These are phyloP conservation scores for Flaveria floridana DNA, from an alignment of 140 eudicot genomes.

Conservation along the genomic window DNA sequence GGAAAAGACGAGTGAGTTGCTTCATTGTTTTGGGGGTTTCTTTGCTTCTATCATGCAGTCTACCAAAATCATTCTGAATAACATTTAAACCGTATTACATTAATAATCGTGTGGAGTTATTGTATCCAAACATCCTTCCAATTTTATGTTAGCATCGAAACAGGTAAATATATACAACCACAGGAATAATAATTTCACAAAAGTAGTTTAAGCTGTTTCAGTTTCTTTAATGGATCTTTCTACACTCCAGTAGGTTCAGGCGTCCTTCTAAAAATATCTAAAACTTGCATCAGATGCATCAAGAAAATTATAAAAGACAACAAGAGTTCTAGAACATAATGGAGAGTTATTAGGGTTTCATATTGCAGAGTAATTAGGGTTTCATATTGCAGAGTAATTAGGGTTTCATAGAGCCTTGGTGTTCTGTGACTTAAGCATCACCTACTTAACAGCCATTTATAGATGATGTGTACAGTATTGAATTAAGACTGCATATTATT, in stretches of 20 bases:
- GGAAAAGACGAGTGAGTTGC: conserved; percentile 79
- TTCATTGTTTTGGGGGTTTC: conserved; percentile 79
- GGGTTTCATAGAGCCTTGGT: not conserved
- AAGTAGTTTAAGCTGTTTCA: not conserved
- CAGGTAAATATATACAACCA: not conserved
- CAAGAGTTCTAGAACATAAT: not conserved
- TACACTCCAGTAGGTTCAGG: not conserved
- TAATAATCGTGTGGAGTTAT: not conserved
- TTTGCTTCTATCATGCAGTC: conserved; percentile 76
- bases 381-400: not conserved
- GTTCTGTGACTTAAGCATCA: not conserved
- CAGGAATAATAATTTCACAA: not conserved
- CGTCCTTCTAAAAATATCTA: not conserved
- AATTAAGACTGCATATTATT: not conserved
- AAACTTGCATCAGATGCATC: not conserved
- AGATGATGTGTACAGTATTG: not conserved
- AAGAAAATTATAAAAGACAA: not conserved
- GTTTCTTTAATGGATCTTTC: not conserved
- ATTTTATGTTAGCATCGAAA: not conserved
- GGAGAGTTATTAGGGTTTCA: not conserved
- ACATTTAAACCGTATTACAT: conserved; percentile 1
- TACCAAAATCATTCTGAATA: conserved; percentile 66
- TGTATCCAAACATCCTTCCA: not conserved
- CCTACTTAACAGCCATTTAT: not conserved
- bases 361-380: not conserved